Percentiles rank a stretch among this genome's conserved stretches.
These are phyloP conservation scores for Trifolium fragiferum DNA, from an alignment of 306 rosid species.

Conservation along the genomic window DNA sequence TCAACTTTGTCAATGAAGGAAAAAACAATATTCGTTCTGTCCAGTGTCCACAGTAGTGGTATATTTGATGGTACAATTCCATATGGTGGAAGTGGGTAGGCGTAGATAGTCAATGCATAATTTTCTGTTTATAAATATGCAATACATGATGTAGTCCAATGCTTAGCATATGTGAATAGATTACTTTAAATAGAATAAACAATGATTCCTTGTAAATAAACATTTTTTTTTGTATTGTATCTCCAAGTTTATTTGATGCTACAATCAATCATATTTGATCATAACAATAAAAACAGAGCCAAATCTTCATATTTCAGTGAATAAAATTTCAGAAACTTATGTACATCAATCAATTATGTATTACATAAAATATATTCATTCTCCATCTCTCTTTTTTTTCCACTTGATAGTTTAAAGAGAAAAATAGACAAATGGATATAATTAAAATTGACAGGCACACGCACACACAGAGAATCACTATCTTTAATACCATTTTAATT, in stretches of 20 bases:
- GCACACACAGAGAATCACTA: too few species aligned
- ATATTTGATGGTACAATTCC: not conserved
- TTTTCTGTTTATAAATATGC: slow-evolving; percentile 9
- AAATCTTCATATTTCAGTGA: not conserved
- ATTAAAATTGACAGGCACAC: not conserved
- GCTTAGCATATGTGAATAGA: slow-evolving; percentile 5
- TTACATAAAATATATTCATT: slow-evolving; percentile 10
- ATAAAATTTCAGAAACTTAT: slow-evolving; percentile 1
- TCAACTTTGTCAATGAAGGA: not conserved
- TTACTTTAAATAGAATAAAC: slow-evolving; percentile 6
- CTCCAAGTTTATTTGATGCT: slow-evolving; percentile 1
- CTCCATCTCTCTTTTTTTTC: not conserved
- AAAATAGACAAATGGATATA: slow-evolving; percentile 8
- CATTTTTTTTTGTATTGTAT: not conserved
- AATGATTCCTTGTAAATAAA: slow-evolving; percentile 4
- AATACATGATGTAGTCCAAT: slow-evolving; percentile 1
- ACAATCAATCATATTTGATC: slow-evolving; percentile 1
- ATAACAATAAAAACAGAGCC: slow-evolving; percentile 13
- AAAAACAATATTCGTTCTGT: slow-evolving; percentile 7
- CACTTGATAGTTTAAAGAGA: not conserved
- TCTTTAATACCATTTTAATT: too few species aligned
- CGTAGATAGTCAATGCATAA: not conserved
- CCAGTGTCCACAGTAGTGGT: not conserved
- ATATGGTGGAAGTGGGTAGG: slow-evolving; percentile 3
- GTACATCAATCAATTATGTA: not conserved